Conservation (phyloP, 352 stramenopile genomes). For the Phytophthora cactorum region DNA sequence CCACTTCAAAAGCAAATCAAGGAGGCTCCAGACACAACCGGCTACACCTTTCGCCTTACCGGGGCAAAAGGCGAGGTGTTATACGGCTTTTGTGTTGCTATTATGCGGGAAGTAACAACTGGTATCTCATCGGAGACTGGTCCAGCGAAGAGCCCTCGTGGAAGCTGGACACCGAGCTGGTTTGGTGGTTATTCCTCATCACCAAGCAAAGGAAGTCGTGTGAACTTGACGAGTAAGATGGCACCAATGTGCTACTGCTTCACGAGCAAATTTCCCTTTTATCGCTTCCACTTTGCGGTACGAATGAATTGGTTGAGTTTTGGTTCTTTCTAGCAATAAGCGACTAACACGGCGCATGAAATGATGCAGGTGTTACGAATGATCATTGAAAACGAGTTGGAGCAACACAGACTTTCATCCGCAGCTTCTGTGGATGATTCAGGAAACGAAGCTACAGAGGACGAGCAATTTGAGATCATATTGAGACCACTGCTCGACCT, state of each 20-base stretch:
- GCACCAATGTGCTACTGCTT: constrained; percentile 84
- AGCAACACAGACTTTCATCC: constrained; percentile 23
- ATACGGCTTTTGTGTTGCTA: constrained; percentile 78
- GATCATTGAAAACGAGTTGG: constrained; percentile 75
- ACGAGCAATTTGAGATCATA: constrained; percentile 64
- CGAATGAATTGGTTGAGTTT: background rate
- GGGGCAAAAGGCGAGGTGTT: constrained; percentile 84
- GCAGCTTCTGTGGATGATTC: background rate
- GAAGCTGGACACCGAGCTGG: constrained; percentile 21
- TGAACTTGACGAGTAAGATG: constrained; percentile 37
- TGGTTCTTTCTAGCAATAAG: background rate
- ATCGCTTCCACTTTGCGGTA: constrained; percentile 85
- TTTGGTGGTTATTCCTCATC: constrained; percentile 21
- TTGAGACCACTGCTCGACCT: constrained; percentile 58
- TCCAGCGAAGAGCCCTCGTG: constrained; percentile 22
- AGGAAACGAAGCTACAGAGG: constrained; percentile 15
- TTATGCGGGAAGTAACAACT: constrained; percentile 59
- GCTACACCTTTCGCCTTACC: constrained; percentile 86
- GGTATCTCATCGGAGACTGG: constrained; percentile 4
- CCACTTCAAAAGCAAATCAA: constrained; percentile 68
- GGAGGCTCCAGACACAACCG: constrained; percentile 62
- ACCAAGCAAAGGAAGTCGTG: constrained; percentile 18
- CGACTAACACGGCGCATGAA: constrained; percentile 2
- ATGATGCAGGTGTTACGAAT: constrained; percentile 60
- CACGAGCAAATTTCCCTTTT: constrained; percentile 90